These are phyloP conservation scores for Pascua guehoae DNA, from an alignment of 1,284 basidiomycete species.

Conservation along the genomic window DNA sequence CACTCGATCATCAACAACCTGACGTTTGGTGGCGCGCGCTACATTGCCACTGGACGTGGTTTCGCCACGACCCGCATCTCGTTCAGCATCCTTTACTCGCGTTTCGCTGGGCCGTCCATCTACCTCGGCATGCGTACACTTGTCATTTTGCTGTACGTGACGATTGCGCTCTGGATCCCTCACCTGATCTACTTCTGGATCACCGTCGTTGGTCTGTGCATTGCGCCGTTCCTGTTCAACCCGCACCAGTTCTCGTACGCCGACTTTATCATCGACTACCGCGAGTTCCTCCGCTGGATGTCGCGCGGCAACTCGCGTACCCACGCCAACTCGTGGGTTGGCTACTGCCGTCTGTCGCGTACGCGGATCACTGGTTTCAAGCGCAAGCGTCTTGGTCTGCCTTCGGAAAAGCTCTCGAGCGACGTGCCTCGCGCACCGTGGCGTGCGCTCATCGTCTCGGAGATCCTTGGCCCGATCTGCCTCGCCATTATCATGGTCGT, in stretches of 20 bases:
- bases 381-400: constrained; percentile 89
- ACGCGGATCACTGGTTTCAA: constrained; percentile 98
- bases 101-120: constrained; percentile 93
- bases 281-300: constrained; percentile 97
- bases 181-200: constrained; percentile 96
- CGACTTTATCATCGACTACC: constrained; percentile 93
- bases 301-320: constrained; percentile 90
- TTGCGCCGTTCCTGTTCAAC: constrained; percentile 94
- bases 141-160: constrained; percentile 84
- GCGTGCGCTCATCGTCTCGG: constrained; percentile 81
- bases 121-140: constrained; percentile 90
- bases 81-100: constrained; percentile 89
- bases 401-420: constrained; percentile 88
- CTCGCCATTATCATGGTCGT: constrained; percentile 81
- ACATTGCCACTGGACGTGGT: constrained; percentile 98
- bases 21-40: constrained; percentile 91
- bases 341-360: constrained; percentile 88
- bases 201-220: constrained; percentile 77
- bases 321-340: constrained; percentile 97
- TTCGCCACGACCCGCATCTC: constrained; percentile 90
- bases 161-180: constrained; percentile 79
- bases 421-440: constrained; percentile 87
- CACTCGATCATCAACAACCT: constrained; percentile 92
- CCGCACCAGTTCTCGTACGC: constrained; percentile 93
- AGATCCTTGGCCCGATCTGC: constrained; percentile 77